Conservation (phyloP, 2,329 filamentous ascomycete species). For the Xylaria sp. region DNA sequence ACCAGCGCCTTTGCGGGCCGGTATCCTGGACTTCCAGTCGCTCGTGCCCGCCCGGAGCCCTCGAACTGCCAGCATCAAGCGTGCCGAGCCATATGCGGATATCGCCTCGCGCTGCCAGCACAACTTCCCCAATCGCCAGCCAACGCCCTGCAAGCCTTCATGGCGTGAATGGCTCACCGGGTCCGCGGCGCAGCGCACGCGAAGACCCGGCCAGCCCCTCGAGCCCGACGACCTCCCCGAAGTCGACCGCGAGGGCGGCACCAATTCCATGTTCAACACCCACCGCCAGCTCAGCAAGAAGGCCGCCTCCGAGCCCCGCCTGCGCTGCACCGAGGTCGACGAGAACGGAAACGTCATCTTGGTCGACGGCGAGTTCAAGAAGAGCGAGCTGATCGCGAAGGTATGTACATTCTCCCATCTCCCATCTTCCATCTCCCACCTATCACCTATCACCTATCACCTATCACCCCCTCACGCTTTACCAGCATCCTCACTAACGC, state of each 20-base stretch:
- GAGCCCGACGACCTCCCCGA: slow-evolving; percentile 69
- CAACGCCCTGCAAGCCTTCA: slow-evolving; percentile 47
- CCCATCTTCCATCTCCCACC: no score
- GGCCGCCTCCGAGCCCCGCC: slow-evolving; percentile 82
- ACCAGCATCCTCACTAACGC: slow-evolving; percentile 29
- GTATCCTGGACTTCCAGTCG: slow-evolving; percentile 43
- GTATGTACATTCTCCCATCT: slow-evolving; percentile 57
- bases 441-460: no score
- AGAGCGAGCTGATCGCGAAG: slow-evolving; percentile 96
- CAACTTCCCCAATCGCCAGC: slow-evolving; percentile 45
- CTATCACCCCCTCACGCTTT: neutral
- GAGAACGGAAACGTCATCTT: slow-evolving; percentile 91
- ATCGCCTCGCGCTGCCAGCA: slow-evolving; percentile 44
- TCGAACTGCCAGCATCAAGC: slow-evolving; percentile 28
- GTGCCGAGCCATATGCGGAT: slow-evolving; percentile 30
- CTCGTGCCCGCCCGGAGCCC: slow-evolving; percentile 37
- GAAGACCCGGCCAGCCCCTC: slow-evolving; percentile 55
- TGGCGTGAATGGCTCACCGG: slow-evolving; percentile 65
- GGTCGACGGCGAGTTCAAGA: slow-evolving; percentile 96
- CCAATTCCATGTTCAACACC: slow-evolving; percentile 73
- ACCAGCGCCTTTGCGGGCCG: slow-evolving; percentile 40
- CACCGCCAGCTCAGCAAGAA: slow-evolving; percentile 78
- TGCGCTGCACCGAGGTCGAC: slow-evolving; percentile 95
- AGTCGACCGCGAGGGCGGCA: slow-evolving; percentile 67
- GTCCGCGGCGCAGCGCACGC: slow-evolving; percentile 54